These are phyloP conservation scores for Trichodelitschia bisporula DNA, from an alignment of 495 filamentous ascomycete species.

Conservation along the genomic window DNA sequence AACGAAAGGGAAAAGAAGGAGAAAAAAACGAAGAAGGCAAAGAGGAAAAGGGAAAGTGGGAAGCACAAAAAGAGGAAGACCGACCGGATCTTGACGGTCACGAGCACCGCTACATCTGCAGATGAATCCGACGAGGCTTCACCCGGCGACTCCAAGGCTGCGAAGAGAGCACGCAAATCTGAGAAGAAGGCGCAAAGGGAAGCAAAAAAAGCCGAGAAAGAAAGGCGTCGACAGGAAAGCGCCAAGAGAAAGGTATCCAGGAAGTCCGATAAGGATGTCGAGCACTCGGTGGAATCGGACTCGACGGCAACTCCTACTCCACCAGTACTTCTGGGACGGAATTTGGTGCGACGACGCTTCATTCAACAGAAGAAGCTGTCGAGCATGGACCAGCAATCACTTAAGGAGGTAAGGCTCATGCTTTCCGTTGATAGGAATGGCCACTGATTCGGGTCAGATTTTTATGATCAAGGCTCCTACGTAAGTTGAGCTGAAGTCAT, in stretches of 20 bases:
- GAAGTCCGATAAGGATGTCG: not conserved
- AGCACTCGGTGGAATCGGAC: slow-evolving; percentile 9
- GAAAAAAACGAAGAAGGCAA: slow-evolving; percentile 7
- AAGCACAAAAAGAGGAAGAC: slow-evolving; percentile 7
- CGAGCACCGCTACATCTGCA: not conserved
- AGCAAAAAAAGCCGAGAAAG: slow-evolving; percentile 14
- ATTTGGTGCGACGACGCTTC: slow-evolving; percentile 40
- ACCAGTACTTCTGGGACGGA: slow-evolving; percentile 20
- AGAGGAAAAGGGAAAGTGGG: slow-evolving; percentile 1
- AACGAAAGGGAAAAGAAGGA: slow-evolving; percentile 16
- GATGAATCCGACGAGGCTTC: not conserved
- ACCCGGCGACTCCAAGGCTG: not conserved
- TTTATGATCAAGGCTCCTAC: slow-evolving; percentile 7
- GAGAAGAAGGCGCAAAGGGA: slow-evolving; percentile 13
- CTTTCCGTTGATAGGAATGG: not conserved
- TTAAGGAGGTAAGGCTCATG: slow-evolving; percentile 41
- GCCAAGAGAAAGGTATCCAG: slow-evolving; percentile 2
- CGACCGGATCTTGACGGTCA: slow-evolving; percentile 4
- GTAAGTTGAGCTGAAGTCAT: too few relatives aligned
- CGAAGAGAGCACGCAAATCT: slow-evolving; percentile 1
- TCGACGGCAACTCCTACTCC: slow-evolving; percentile 18
- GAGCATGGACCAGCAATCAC: slow-evolving; percentile 39
- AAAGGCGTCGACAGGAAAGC: slow-evolving; percentile 11
- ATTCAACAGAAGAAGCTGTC: slow-evolving; percentile 62
- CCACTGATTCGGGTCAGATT: slow-evolving; percentile 4